A percentile compares a stretch with the other conserved stretches of the same genome.
Conservation (phyloP, 176 grass and related monocot genomes). For the Carex kokanica region DNA sequence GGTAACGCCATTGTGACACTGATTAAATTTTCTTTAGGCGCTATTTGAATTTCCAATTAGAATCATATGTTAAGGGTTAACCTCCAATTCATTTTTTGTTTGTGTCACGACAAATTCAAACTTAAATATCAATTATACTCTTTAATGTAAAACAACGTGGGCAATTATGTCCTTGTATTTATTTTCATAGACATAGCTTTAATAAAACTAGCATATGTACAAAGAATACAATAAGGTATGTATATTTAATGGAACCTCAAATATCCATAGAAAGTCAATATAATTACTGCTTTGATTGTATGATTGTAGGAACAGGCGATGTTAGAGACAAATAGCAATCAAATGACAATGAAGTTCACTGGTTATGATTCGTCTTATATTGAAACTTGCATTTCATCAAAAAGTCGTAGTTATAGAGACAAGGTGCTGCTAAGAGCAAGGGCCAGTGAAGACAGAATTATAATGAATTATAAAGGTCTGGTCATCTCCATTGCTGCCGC, state of each 20-base stretch:
- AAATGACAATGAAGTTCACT: not conserved
- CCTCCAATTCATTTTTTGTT: not conserved
- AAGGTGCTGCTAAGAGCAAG: conserved; percentile 32
- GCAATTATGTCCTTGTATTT: not conserved
- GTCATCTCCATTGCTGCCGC: conserved; percentile 31
- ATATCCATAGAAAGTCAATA: not conserved
- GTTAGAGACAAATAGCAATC: not conserved
- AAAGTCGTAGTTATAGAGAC: conserved; percentile 20
- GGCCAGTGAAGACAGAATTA: conserved; percentile 37
- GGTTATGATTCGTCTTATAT: not conserved
- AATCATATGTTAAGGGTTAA: not conserved
- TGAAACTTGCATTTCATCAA: not conserved
- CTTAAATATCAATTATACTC: not conserved
- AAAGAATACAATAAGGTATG: not conserved
- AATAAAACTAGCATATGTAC: not conserved
- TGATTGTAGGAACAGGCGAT: conserved; percentile 14
- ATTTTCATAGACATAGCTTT: not conserved
- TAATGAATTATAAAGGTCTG: conserved; percentile 30
- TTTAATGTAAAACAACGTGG: not conserved
- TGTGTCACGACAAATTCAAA: not conserved
- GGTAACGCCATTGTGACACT: not conserved
- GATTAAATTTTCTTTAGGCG: not conserved
- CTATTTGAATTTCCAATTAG: not conserved
- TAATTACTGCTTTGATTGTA: not conserved
- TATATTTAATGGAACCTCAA: not conserved